Base-by-base conservation (phyloP, 2,329 filamentous ascomycete species). In the Penicillium sp. region DNA sequence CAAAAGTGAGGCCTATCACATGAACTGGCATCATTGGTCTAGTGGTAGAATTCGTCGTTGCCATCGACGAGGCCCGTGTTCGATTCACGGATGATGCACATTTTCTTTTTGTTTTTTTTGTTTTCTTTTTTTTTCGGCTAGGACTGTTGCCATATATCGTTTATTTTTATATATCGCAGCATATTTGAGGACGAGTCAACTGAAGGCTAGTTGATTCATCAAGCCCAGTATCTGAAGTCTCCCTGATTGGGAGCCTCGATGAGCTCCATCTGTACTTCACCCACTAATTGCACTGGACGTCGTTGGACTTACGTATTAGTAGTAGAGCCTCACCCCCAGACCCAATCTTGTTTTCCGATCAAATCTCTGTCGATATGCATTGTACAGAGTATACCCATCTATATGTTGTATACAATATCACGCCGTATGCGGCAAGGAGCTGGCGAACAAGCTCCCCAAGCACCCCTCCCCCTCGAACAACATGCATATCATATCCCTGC, bases 51-150 rank as follows among this genome's bases (percentile, higher is more conserved):
- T 74, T 74, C 71, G 65, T 74, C 71, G 71, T 74, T 74, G 71
- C 71, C 71, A 74, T 75, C 73, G 73, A 75, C 66, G 72, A 74
- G 73, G 71, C 72, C 72, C 73, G 72, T 72, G 73, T 75, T 75
- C 73, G 72, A 75, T 75, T 75, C 73, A 72, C 73, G 73, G 73
- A 74, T 72, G 72, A 74, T 74, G 73, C 72, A 74, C 14, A 40
- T 8, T 16, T 47, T 45, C 64, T 34, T 30, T 30, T 30, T 4
- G 29, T 30, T 30, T 30, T 30, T 23, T 23, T 23, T 23, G 23
- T 23, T 23, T 23, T 23, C 23, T 23, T 5, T 23, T 23, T 23
- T 5, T n/a, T n/a, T n/a, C n/a, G n/a, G 23, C 23, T 23, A 23
- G 23, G n/a, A n/a, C 23, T 3, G 23, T 23, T 23, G n/a, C 23